Base-by-base conservation (phyloP, 2,329 filamentous ascomycete species). In the Sarocladium strictum region DNA sequence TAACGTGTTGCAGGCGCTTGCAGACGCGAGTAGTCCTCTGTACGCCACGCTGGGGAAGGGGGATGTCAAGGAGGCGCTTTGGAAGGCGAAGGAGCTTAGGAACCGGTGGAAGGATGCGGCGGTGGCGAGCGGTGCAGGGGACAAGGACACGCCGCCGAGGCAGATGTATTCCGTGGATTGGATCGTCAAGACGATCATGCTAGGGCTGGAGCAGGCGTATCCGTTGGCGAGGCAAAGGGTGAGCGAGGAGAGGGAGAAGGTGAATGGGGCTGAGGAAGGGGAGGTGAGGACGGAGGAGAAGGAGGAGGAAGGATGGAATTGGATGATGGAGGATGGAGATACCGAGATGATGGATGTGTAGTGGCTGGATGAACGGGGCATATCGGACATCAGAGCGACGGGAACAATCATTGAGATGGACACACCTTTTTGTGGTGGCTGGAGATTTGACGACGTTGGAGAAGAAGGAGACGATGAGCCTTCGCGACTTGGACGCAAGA, bases 101-200 rank as follows among this genome's bases (percentile, higher is more conserved):
- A 90, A 90, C 60, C 74, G 81, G 10, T 90, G 86, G 86, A 90
- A 90, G 69, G 80, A 84, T 54, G 47, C 47, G 17, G 47, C 27
- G 17, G 21, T 51, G 27, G 84, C 80, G 0, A 81, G 84, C 35
- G 75, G 80, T 7, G 45, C 19, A 11, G 50, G 21, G 33, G 52
- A 50, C 10, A 19, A 7, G n/a, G 66, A 67, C 59, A 70, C 65
- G 53, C 66, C 64, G 54, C 66, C 63, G 21, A 69, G 89, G 2
- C 76, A 78, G 56, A 78, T 81, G 58, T 84, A 88, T 59, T 79
- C 86, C 54, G 69, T 89, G 11, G 76, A 80, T 23, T 71, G 71
- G 54, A 86, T 89, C 58, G 69, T 89, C 2, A 66, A 69, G 4
- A 70, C 70, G 6, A 76, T 89, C 10, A 74, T 89, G 53, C 61